These are phyloP conservation scores for Thermomyces lanuginosus DNA, from an alignment of 2,329 filamentous ascomycete species.

Conservation along the genomic window DNA sequence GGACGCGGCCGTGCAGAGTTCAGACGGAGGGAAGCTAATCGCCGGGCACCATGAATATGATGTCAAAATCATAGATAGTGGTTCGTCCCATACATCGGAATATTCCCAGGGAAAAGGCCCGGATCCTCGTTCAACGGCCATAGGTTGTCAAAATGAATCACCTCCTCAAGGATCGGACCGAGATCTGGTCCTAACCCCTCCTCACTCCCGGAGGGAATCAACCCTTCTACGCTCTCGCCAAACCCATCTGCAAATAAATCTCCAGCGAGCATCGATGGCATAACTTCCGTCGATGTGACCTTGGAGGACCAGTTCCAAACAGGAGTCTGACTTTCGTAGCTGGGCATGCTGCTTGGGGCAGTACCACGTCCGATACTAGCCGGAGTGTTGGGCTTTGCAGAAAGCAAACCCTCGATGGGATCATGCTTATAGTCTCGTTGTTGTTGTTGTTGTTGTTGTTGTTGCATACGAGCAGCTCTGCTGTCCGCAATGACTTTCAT, in stretches of 20 bases:
- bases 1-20: not conserved
- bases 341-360: not conserved
- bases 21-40: slow-evolving; percentile 1
- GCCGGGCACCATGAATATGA: no score
- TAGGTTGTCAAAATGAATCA: slow-evolving; percentile 8
- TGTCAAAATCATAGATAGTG: slow-evolving; percentile 6
- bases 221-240: slow-evolving; percentile 7
- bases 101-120: slow-evolving; percentile 7
- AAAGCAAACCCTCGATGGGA: slow-evolving; percentile 7
- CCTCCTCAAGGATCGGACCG: slow-evolving; percentile 6
- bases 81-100: slow-evolving; percentile 8
- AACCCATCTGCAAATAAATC: slow-evolving; percentile 2
- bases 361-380: slow-evolving; percentile 1
- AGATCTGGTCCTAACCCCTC: slow-evolving; percentile 7
- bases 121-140: slow-evolving; percentile 8
- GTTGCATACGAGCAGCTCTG: slow-evolving; percentile 4
- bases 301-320: slow-evolving; percentile 6
- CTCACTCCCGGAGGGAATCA: slow-evolving; percentile 6
- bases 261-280: no score
- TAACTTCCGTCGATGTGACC: slow-evolving; percentile 1
- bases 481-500: slow-evolving; percentile 14
- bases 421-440: slow-evolving; percentile 4
- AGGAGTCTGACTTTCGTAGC: slow-evolving; percentile 2
- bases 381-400: slow-evolving; percentile 2
- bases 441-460: no score